Evolutionary conservation across 257 asterid species (phyloP).

Genomic region (Primulina huaijiensis): DNA sequence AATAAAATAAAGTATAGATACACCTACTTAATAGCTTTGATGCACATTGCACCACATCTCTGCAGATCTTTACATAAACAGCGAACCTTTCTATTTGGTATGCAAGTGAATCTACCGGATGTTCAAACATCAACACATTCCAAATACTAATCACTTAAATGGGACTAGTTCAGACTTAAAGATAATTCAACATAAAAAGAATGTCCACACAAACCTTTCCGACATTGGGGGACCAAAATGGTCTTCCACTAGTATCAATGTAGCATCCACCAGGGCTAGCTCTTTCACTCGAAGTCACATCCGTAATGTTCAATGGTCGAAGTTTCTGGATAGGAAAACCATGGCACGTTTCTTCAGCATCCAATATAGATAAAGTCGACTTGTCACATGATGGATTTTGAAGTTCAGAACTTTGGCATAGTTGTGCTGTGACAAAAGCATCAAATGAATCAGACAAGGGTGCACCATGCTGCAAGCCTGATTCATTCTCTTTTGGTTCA

Average conservation of each 20-base stretch:
- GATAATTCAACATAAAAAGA: constrained; percentile 7
- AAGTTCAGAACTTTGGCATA: constrained; percentile 32
- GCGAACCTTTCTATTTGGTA: constrained; percentile 1
- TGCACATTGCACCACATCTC: background rate
- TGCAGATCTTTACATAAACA: background rate
- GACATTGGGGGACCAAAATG: constrained; percentile 28
- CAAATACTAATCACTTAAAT: background rate
- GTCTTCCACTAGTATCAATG: constrained; percentile 29
- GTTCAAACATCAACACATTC: background rate
- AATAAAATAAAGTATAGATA: background rate
- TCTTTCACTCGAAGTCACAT: constrained; percentile 24
- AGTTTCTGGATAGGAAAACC: constrained; percentile 56
- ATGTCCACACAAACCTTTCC: constrained; percentile 38
- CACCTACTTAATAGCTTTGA: background rate
- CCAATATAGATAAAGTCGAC: constrained; percentile 59
- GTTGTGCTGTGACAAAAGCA: constrained; percentile 39
- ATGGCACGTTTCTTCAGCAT: constrained; percentile 97
- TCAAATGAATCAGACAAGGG: constrained; percentile 39
- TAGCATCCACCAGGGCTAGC: constrained; percentile 27
- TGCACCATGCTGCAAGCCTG: constrained; percentile 33
- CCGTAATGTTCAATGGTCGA: constrained; percentile 36
- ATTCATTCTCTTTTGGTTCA: constrained; percentile 36
- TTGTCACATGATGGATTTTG: constrained; percentile 38
- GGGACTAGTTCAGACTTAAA: constrained; percentile 10
- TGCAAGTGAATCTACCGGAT: background rate